phyloP scores from a whole-genome alignment of 441 rosid species.

The Gossypium trilobum region DNA sequence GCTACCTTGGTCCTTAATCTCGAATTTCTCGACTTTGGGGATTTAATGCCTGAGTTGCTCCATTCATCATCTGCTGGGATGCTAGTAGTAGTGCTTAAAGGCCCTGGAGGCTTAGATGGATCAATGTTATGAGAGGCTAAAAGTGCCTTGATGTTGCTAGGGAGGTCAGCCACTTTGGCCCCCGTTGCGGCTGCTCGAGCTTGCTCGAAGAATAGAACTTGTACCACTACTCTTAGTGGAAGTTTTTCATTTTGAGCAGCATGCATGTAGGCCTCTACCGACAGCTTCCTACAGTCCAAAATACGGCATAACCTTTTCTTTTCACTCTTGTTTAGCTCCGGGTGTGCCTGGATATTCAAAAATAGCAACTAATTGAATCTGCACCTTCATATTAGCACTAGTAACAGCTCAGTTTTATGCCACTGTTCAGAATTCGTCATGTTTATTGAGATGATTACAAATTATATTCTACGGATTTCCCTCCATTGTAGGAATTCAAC shows the following conservation, averaged over 20 bases:
- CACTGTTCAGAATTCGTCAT: neutral
- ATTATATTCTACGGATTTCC: neutral
- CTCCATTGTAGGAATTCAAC: conserved; percentile 8
- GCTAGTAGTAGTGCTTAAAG: conserved; percentile 49
- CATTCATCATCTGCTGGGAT: conserved; percentile 65
- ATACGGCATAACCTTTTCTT: conserved; percentile 50
- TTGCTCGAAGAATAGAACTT: conserved; percentile 67
- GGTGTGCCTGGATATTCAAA: conserved; percentile 37
- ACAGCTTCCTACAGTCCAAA: conserved; percentile 57
- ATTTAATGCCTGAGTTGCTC: conserved; percentile 82
- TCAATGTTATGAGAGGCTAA: conserved; percentile 58
- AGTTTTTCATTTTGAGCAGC: conserved; percentile 64
- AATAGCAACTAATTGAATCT: neutral
- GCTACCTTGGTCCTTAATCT: conserved; percentile 67
- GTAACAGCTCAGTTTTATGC: neutral
- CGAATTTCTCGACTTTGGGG: conserved; percentile 59
- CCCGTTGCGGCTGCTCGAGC: conserved; percentile 65
- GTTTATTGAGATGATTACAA: neutral
- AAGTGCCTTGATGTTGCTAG: conserved; percentile 78
- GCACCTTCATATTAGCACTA: neutral
- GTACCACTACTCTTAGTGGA: conserved; percentile 62
- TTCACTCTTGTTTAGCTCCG: conserved; percentile 51
- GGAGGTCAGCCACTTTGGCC: conserved; percentile 60
- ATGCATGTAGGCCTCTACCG: conserved; percentile 67
- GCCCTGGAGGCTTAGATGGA: conserved; percentile 55